Evolutionary conservation across 805 yeast species (phyloP).

Genomic region (Suhomyces vadensis): DNA sequence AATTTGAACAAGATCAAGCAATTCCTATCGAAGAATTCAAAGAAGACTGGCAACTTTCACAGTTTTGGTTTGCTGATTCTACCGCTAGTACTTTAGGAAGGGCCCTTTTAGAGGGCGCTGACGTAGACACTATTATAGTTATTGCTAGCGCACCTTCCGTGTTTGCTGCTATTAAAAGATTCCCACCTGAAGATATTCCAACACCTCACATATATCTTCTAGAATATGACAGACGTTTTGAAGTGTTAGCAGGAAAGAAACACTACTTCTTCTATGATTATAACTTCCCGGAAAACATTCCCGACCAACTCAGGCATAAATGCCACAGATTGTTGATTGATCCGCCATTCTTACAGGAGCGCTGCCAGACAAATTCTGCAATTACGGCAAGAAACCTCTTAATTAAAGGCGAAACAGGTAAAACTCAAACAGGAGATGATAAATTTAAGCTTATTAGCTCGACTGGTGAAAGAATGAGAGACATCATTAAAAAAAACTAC

Average conservation of each 20-base stretch:
- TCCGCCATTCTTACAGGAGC: conserved; percentile 83
- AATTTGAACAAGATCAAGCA: conserved; percentile 35
- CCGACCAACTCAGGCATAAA: conserved; percentile 54
- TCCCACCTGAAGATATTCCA: conserved; percentile 53
- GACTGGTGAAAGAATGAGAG: conserved; percentile 87
- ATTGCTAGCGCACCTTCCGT: conserved; percentile 91
- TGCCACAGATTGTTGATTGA: conserved; percentile 77
- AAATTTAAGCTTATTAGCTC: conserved; percentile 64
- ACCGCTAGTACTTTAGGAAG: conserved; percentile 71
- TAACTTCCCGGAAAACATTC: conserved; percentile 63
- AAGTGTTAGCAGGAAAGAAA: conserved; percentile 63
- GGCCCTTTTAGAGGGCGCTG: conserved; percentile 77
- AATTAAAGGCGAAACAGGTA: conserved; percentile 35
- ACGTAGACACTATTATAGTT: conserved; percentile 66
- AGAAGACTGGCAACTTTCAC: conserved; percentile 94
- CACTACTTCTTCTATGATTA: conserved; percentile 77
- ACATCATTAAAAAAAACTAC: conserved; percentile 58
- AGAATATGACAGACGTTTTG: conserved; percentile 79
- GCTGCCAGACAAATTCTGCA: conserved; percentile 71
- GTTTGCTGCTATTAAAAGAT: conserved; percentile 72
- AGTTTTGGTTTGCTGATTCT: conserved; percentile 81
- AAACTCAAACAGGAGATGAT: conserved; percentile 40
- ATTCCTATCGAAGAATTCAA: conserved; percentile 71
- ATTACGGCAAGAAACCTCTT: conserved; percentile 58
- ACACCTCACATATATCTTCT: conserved; percentile 70